phyloP scores from a whole-genome alignment of 2,329 filamentous ascomycete genomes.

The Sporothrix inflata region DNA sequence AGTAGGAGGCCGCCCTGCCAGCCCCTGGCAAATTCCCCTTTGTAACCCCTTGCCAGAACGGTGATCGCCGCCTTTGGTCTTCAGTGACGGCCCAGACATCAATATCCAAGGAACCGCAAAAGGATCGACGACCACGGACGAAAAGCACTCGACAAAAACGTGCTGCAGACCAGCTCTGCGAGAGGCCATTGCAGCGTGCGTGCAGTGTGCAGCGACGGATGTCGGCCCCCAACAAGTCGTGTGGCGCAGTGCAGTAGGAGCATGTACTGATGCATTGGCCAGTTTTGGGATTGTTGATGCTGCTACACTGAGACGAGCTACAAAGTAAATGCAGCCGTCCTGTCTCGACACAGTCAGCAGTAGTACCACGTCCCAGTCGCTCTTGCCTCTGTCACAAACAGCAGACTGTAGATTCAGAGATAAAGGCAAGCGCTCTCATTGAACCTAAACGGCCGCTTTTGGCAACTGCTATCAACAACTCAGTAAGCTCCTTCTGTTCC shows the following conservation, averaged over 20 bases:
- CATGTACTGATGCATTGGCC: background rate
- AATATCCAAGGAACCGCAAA: background rate
- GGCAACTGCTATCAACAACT: background rate
- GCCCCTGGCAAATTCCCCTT: background rate
- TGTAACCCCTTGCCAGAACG: background rate
- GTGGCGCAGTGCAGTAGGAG: constrained; percentile 7
- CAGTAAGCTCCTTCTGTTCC: constrained; percentile 16
- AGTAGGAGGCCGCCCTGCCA: background rate
- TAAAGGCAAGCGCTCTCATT: background rate
- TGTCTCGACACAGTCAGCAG: background rate
- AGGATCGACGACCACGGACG: background rate
- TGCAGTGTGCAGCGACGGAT: constrained; percentile 1
- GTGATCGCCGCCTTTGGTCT: background rate
- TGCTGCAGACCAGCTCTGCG: constrained; percentile 14
- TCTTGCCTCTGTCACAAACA: background rate
- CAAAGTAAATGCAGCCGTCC: background rate
- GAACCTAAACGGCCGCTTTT: background rate
- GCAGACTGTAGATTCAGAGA: background rate
- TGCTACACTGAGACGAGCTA: background rate
- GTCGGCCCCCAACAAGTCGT: background rate
- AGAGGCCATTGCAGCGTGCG: background rate
- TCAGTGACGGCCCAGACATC: background rate
- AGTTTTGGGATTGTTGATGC: background rate
- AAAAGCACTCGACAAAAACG: background rate
- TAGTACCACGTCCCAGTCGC: background rate